Evolutionary conservation across 176 grass and related monocot species (phyloP).

Genomic region (Saccharum officinarum): DNA sequence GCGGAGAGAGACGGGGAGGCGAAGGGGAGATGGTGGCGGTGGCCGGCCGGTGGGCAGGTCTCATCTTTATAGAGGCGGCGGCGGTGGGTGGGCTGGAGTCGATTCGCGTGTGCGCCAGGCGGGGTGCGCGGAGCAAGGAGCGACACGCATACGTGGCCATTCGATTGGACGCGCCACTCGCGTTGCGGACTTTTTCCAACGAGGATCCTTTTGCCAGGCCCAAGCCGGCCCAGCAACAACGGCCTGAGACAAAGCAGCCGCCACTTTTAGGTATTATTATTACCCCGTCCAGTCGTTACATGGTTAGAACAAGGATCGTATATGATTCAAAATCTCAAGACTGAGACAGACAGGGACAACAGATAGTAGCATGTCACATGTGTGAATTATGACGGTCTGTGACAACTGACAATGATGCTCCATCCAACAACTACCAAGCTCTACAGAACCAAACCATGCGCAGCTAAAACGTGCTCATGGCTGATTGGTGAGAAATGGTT

Average conservation of each 20-base stretch:
- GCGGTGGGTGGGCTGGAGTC: background rate
- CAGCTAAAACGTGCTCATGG: background rate
- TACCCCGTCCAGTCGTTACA: background rate
- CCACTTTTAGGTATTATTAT: background rate
- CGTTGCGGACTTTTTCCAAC: constrained; percentile 2
- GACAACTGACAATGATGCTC: background rate
- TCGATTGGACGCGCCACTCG: background rate
- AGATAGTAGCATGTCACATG: background rate
- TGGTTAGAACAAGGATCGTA: background rate
- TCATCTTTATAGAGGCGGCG: constrained; percentile 25
- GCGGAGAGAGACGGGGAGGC: background rate
- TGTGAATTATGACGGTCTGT: background rate
- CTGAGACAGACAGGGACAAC: background rate
- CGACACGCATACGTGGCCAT: background rate
- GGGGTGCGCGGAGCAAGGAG: background rate
- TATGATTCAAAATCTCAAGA: background rate
- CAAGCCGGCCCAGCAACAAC: background rate
- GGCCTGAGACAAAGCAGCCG: background rate
- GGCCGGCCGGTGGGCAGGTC: background rate
- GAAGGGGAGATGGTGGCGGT: background rate
- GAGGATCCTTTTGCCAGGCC: background rate
- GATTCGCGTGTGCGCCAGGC: constrained; percentile 5
- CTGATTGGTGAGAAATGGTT: background rate
- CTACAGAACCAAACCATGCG: background rate
- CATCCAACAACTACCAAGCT: background rate